Percentiles rank a stretch among this genome's conserved stretches.
Conservation (phyloP, 106 monocot genomes). For the Dioscorea zingiberensis region DNA sequence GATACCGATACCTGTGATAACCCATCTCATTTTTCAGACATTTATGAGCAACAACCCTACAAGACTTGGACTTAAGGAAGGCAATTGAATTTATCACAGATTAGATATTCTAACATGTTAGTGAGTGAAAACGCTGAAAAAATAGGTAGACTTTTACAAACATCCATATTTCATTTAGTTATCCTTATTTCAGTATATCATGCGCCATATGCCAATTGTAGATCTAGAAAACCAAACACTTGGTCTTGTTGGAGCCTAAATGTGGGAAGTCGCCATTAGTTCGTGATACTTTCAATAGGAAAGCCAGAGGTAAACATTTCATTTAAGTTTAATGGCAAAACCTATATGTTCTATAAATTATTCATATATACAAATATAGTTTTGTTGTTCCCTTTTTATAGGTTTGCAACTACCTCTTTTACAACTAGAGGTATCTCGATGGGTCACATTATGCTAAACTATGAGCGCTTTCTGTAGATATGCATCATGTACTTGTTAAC, state of each 20-base stretch:
- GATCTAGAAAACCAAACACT: constrained; percentile 80
- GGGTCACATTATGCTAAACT: constrained; percentile 85
- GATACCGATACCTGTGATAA: too few relatives aligned
- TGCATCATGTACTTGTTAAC: not conserved
- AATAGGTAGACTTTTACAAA: not conserved
- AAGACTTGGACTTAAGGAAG: too few relatives aligned
- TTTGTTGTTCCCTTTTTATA: constrained; percentile 10
- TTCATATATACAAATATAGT: too few relatives aligned
- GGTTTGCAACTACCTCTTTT: constrained; percentile 98
- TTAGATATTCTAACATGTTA: too few relatives aligned
- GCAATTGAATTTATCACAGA: too few relatives aligned
- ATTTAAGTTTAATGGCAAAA: too few relatives aligned
- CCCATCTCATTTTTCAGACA: too few relatives aligned
- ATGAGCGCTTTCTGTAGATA: constrained; percentile 53
- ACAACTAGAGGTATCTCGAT: constrained; percentile 96
- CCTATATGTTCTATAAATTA: too few relatives aligned
- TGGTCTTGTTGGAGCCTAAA: constrained; percentile 99
- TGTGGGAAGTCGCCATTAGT: constrained; percentile 99
- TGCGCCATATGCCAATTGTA: constrained; percentile 93
- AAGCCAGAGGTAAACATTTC: constrained; percentile 77
- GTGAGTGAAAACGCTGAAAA: too few relatives aligned
- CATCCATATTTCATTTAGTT: not conserved
- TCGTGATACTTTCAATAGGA: constrained; percentile 86
- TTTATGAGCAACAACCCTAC: too few relatives aligned
- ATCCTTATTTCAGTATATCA: constrained; percentile 26